phyloP scores from a whole-genome alignment of 805 yeast species.

The Tetrapisispora nanseiensis region DNA sequence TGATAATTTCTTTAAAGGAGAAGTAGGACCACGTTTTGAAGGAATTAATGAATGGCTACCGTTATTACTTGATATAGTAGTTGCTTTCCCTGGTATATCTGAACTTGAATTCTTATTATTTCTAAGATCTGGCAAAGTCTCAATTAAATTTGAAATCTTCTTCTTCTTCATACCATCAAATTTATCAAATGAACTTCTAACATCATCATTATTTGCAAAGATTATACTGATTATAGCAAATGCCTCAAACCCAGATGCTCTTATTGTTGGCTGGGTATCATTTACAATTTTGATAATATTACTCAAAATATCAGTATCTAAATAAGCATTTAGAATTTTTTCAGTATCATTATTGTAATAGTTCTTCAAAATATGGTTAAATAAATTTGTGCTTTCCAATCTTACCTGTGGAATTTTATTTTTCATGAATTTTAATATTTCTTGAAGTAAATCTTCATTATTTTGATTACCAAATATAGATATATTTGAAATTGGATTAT shows the following conservation, averaged over 20 bases:
- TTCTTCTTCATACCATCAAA: slow-evolving; percentile 67
- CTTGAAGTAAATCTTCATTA: slow-evolving; percentile 43
- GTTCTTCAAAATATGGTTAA: slow-evolving; percentile 50
- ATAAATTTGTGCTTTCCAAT: slow-evolving; percentile 55
- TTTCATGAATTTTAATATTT: slow-evolving; percentile 46
- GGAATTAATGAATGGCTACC: slow-evolving; percentile 37
- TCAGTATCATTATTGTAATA: slow-evolving; percentile 10
- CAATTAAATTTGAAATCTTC: slow-evolving; percentile 54
- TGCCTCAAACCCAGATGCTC: slow-evolving; percentile 66
- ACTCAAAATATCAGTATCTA: slow-evolving; percentile 10
- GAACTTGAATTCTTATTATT: slow-evolving; percentile 2
- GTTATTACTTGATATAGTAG: slow-evolving; percentile 3
- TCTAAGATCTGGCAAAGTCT: slow-evolving; percentile 16
- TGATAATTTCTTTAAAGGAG: slow-evolving; percentile 47
- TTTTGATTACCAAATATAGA: background rate
- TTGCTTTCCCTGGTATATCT: slow-evolving; percentile 5
- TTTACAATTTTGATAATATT: slow-evolving; percentile 52
- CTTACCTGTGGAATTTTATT: slow-evolving; percentile 80
- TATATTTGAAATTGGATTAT: slow-evolving; percentile 28
- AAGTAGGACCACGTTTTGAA: slow-evolving; percentile 58
- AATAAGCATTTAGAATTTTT: slow-evolving; percentile 5
- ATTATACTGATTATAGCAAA: slow-evolving; percentile 77
- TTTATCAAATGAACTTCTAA: slow-evolving; percentile 50
- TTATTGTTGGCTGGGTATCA: slow-evolving; percentile 78
- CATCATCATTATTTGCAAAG: slow-evolving; percentile 52